A percentile compares a stretch with the other conserved stretches of the same genome.
These are phyloP conservation scores for Penicillium dipodomyicola DNA, from an alignment of 495 filamentous ascomycete species.

Conservation along the genomic window DNA sequence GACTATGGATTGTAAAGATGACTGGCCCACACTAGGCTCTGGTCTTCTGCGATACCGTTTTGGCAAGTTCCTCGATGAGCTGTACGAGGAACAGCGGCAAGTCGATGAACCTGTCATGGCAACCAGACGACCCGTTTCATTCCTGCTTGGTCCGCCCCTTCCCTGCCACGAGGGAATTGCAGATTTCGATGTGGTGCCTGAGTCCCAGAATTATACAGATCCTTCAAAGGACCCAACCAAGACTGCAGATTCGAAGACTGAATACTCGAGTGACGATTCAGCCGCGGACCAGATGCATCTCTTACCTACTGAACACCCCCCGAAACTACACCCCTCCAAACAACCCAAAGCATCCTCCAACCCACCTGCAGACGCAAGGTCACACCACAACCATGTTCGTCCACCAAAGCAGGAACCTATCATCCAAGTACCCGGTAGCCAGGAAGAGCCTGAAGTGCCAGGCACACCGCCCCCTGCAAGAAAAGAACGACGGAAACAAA, in stretches of 20 bases:
- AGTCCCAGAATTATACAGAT: conserved; percentile 1
- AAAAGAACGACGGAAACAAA: conserved; percentile 8
- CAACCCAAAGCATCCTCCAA: not conserved
- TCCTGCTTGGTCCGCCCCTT: conserved; percentile 29
- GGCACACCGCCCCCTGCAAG: not conserved
- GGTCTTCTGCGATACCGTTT: conserved; percentile 52
- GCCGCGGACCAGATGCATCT: conserved; percentile 1
- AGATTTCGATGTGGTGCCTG: not conserved
- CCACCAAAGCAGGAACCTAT: not conserved
- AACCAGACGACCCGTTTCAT: conserved; percentile 34
- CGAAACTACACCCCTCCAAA: not conserved
- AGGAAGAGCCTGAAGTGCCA: conserved; percentile 1
- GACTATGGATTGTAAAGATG: conserved; percentile 43
- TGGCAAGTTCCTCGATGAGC: conserved; percentile 49
- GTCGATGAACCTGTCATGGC: conserved; percentile 29
- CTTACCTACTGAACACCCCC: not conserved
- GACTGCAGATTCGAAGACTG: not conserved
- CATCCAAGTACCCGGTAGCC: conserved; percentile 7
- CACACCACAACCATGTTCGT: not conserved
- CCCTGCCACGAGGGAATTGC: conserved; percentile 2
- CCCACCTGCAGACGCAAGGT: not conserved
- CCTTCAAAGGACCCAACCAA: not conserved
- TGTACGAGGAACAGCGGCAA: conserved; percentile 49
- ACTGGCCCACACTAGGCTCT: conserved; percentile 57
- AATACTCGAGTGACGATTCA: conserved; percentile 2